A percentile compares a stretch with the other conserved stretches of the same genome.
Evolutionary conservation across 257 asterid species (phyloP).

Genomic region (Thymus mandschuricus): DNA sequence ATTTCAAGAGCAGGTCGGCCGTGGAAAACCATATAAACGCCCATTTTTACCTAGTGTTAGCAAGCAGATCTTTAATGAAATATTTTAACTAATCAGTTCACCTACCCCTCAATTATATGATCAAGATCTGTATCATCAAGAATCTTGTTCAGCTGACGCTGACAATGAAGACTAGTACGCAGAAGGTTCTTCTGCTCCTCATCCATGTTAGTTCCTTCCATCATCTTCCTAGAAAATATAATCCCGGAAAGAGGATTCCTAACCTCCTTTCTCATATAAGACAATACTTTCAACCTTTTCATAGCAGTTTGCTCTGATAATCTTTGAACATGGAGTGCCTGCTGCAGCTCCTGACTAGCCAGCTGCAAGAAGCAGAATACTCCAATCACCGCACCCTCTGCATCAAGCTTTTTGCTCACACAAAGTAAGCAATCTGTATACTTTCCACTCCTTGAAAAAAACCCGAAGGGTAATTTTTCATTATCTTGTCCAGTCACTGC

Average conservation of each 20-base stretch:
- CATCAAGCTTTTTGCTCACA: constrained; percentile 75
- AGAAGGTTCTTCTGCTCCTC: constrained; percentile 73
- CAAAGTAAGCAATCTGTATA: constrained; percentile 77
- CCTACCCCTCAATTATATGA: constrained; percentile 84
- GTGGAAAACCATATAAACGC: not conserved
- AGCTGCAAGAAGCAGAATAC: constrained; percentile 91
- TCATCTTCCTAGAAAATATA: constrained; percentile 74
- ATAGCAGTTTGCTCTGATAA: constrained; percentile 76
- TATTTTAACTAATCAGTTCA: not conserved
- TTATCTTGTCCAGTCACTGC: constrained; percentile 75
- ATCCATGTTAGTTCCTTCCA: constrained; percentile 75
- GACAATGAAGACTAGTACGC: constrained; percentile 73
- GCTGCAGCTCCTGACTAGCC: constrained; percentile 94
- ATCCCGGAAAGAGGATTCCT: constrained; percentile 90
- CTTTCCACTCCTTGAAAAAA: constrained; percentile 66
- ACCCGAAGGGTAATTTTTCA: constrained; percentile 73
- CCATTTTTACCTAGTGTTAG: not conserved
- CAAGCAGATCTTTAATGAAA: not conserved
- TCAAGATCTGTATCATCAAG: constrained; percentile 96
- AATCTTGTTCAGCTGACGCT: constrained; percentile 78
- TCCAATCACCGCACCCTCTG: constrained; percentile 75
- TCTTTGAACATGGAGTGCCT: constrained; percentile 84
- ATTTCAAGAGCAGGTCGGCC: not conserved
- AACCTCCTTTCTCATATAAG: constrained; percentile 82
- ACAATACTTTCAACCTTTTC: constrained; percentile 69